phyloP scores from a whole-genome alignment of 129 eudicot species.

The Pseudognaphalium luteoalbum region DNA sequence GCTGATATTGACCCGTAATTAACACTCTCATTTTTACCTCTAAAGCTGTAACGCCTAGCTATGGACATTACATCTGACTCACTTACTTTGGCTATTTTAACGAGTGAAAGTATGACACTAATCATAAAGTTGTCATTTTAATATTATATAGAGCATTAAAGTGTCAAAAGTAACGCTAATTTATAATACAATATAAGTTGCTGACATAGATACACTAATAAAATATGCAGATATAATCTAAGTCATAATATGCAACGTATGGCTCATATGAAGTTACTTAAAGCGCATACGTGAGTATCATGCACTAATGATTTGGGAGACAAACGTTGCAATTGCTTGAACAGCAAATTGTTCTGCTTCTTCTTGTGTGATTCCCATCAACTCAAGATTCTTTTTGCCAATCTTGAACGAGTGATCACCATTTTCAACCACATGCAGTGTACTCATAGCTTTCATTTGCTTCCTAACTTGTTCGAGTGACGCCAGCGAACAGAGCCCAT shows the following conservation, averaged over 20 bases:
- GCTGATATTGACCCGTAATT: background rate
- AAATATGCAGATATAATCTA: background rate
- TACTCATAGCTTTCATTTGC: slow-evolving; percentile 52
- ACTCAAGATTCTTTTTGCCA: slow-evolving; percentile 67
- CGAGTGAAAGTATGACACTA: background rate
- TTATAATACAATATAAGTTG: background rate
- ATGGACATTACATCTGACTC: background rate
- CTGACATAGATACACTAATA: background rate
- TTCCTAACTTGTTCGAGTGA: slow-evolving; percentile 60
- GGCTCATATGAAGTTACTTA: slow-evolving; percentile 18
- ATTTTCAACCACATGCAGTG: slow-evolving; percentile 70
- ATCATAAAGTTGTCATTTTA: no score
- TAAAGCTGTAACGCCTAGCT: background rate
- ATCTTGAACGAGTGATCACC: slow-evolving; percentile 91
- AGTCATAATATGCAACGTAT: background rate
- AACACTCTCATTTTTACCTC: background rate
- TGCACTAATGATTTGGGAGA: slow-evolving; percentile 38
- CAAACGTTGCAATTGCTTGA: slow-evolving; percentile 64
- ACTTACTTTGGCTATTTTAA: background rate
- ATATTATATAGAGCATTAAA: no score
- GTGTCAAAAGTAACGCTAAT: no score
- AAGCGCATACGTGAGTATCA: slow-evolving; percentile 12
- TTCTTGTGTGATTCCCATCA: slow-evolving; percentile 55
- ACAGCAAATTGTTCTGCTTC: slow-evolving; percentile 66
- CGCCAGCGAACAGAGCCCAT: slow-evolving; percentile 63